Base-by-base conservation (phyloP, 2,329 filamentous ascomycete species). In the Emergomyces pasteurianus region DNA sequence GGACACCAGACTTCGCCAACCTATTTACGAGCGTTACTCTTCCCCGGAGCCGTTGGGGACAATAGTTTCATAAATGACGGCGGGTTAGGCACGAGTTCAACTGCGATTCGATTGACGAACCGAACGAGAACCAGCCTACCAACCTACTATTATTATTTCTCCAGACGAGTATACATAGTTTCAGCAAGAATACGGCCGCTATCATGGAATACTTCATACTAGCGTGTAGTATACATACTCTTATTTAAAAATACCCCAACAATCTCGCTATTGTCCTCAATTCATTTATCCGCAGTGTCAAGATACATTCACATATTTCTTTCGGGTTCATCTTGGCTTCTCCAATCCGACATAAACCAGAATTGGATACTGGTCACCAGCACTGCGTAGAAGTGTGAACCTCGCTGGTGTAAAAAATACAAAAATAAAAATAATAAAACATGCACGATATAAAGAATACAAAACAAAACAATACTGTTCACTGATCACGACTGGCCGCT, bases 351-450 rank as follows among this genome's bases (percentile, higher is more conserved):
- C 53, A 28, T 56, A 56, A 38, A 14, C 53, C 34, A 34, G 53
- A 56, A 56, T 26, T 38, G 53, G 53, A 56, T 56, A 56, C 53
- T 56, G n/a, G 53, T 56, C 53, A 56, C 53, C 34, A 52, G 49
- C 49, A 52, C 49, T 52, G 49, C 49, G 49, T 52, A 52, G 49
- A 52, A 52, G 49, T 52, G 53, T 56, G 53, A 56, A 56, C 53
- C 53, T 56, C 28, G 53, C 53, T 56, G 53, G 53, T 56, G 53
- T 42, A 42, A 56, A 40, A 42, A 23, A 56, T 56, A 56, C 34
- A 38, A 56, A 40, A 42, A 42, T 38, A 56, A 56, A 40, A 23
- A 56, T 56, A 38, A 42, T 56, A n/a, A 52, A 34, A 52, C 1
- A 31, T 7, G 47, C 47, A 50, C 14, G 40, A 50, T 28, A 18